phyloP scores from a whole-genome alignment of 225 moss, liverwort and hornwort species.

The Straminergon stramineum region DNA sequence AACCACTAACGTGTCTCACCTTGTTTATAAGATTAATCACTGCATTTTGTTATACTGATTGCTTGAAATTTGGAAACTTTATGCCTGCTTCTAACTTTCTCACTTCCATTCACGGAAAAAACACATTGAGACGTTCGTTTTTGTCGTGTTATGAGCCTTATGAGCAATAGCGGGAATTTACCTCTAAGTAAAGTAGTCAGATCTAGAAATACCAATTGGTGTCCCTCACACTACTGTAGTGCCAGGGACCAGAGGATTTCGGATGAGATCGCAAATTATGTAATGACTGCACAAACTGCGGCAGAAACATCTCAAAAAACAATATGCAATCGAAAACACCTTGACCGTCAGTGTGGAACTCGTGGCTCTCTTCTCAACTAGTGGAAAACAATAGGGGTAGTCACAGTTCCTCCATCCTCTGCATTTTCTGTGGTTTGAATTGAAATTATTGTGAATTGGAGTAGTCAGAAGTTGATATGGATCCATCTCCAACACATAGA shows the following conservation, averaged over 20 bases:
- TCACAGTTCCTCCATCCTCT: too few relatives aligned
- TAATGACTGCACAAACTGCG: too few relatives aligned
- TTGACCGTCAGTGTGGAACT: not conserved
- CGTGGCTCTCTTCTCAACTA: too few relatives aligned
- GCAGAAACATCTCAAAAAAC: not conserved
- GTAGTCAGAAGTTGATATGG: too few relatives aligned
- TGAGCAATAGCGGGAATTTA: too few relatives aligned
- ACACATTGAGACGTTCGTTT: not conserved
- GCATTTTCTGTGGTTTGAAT: too few relatives aligned
- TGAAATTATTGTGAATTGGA: too few relatives aligned
- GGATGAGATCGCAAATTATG: not conserved
- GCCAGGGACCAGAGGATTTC: too few relatives aligned
- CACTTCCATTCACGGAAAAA: not conserved
- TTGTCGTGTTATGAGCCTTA: not conserved
- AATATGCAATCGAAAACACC: not conserved
- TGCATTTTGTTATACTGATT: not conserved
- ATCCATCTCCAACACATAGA: too few relatives aligned
- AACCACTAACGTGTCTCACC: not conserved
- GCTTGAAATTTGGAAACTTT: not conserved
- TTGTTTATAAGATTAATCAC: not conserved
- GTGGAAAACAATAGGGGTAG: rapidly evolving
- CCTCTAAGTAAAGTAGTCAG: not conserved
- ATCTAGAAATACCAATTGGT: not conserved
- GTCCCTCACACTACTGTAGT: too few relatives aligned
- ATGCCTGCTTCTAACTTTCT: not conserved